Evolutionary conservation across 139 green algal genomes (phyloP), one percentile per base, ranked within the genome.

Genomic region (Chlorella sp.): DNA sequence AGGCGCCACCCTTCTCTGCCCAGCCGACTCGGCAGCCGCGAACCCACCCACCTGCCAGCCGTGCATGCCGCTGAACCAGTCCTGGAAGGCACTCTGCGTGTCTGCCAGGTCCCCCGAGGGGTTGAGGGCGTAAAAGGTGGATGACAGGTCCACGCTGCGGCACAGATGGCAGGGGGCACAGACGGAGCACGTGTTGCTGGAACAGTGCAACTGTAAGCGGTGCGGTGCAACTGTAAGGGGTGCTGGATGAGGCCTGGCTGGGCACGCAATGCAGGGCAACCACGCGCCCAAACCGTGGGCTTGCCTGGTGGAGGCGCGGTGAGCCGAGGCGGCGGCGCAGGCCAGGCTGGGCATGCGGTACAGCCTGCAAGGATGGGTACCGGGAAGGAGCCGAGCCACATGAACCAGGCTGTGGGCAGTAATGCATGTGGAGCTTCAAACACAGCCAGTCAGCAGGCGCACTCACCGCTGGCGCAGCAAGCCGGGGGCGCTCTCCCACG

Each of bases 81-180:
- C 75, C 86, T 98, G 88, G 83, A 99, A 98, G 28, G 88, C 85
- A 17, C 72, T 67, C 88, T 98, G 94, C 0, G 96, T 98, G 76
- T 88, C 60, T 3, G 65, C 44, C 56, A 98, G 90, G 81, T 98
- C 96, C 1, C 94, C 95, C 25, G 84, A 87, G 47, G 96, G 96
- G 86, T 99, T 98, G 12, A 99, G 88, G 76, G 97, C 67, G 86
- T 96, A 99, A 76, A 92, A 97, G 21, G 89, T 87, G 16, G 70
- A 84, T 0, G 38, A 15, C 65, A 90, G 65, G 84, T 92, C 72
- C 16, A 95, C 57, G 21, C 57, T 62, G 39, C 30, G 21, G 17
- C 1, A 9, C 5, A 47, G 7, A 47, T 51, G 44, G 44, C 6
- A 51, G 44, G 9, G 44, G 44, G 7, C 6, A 51, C 44, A 51